phyloP scores from a whole-genome alignment of 2,329 filamentous ascomycete genomes.

The Fusarium tuaranense region DNA sequence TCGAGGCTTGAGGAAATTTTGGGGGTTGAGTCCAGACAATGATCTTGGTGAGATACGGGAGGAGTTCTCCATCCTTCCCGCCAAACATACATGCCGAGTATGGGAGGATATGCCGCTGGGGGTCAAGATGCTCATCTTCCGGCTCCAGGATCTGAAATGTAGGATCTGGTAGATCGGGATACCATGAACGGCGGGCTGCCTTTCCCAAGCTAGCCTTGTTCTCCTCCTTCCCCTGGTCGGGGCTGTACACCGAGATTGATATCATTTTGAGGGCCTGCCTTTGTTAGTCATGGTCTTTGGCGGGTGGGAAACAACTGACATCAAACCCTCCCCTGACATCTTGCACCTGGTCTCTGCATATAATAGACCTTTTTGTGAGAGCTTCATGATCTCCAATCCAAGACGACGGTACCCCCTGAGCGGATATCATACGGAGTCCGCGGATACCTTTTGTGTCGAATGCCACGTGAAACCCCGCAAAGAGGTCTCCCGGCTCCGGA shows the following conservation, averaged over 20 bases:
- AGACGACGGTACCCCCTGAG: neutral
- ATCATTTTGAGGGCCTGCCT: constrained; percentile 11
- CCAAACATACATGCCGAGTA: constrained; percentile 12
- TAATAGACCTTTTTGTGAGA: neutral
- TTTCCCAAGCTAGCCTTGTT: neutral
- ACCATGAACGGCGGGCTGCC: constrained; percentile 1
- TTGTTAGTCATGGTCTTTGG: neutral
- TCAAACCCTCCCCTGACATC: constrained; percentile 7
- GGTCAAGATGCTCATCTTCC: too few relatives aligned
- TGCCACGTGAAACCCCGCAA: constrained; percentile 14
- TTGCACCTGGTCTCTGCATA: neutral
- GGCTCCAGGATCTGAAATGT: neutral
- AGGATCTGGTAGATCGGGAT: constrained; percentile 11
- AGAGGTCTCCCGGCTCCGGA: neutral
- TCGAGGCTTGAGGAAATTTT: too few relatives aligned
- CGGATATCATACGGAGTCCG: neutral
- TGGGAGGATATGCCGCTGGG: too few relatives aligned
- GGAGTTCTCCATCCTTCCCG: neutral
- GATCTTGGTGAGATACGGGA: constrained; percentile 8
- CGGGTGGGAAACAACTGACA: neutral
- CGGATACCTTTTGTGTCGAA: constrained; percentile 3
- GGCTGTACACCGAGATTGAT: constrained; percentile 1
- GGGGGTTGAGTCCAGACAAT: neutral
- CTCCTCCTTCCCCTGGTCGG: neutral
- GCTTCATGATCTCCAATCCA: constrained; percentile 10